Evolutionary conservation across 805 yeast species (phyloP).

Genomic region (Zygosaccharomyces siamensis): DNA sequence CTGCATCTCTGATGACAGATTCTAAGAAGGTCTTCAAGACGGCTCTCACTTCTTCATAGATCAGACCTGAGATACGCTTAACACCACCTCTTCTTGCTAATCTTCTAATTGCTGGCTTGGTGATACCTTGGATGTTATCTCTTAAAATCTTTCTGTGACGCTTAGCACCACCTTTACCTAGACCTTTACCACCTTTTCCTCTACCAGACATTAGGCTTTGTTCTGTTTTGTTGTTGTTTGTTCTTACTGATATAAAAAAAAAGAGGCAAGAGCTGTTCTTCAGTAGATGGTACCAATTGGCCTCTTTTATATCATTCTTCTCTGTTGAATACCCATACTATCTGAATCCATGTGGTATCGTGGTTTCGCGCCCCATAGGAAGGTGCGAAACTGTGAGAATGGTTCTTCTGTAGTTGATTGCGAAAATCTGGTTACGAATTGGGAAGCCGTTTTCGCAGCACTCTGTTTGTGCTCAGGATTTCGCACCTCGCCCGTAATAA

Average conservation of each 20-base stretch:
- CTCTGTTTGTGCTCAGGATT: slow-evolving; percentile 12
- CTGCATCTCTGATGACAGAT: slow-evolving; percentile 98
- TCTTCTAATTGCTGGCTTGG: slow-evolving; percentile 99
- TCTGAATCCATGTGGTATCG: background rate
- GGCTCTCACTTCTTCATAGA: slow-evolving; percentile 98
- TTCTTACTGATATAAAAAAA: background rate
- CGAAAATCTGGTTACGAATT: slow-evolving; percentile 21
- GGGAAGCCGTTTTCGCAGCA: background rate
- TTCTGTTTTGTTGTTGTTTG: slow-evolving; percentile 14
- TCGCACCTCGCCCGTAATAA: slow-evolving; percentile 22
- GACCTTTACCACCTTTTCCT: slow-evolving; percentile 99
- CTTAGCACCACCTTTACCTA: slow-evolving; percentile 99
- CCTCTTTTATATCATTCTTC: slow-evolving; percentile 2
- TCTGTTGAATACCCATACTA: slow-evolving; percentile 11
- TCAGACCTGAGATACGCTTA: slow-evolving; percentile 98
- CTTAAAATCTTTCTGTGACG: slow-evolving; percentile 99
- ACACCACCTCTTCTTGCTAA: slow-evolving; percentile 99
- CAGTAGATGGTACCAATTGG: background rate
- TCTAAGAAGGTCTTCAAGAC: slow-evolving; percentile 94
- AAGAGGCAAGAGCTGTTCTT: background rate
- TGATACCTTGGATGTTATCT: slow-evolving; percentile 99
- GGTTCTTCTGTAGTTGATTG: slow-evolving; percentile 13
- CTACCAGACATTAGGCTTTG: slow-evolving; percentile 82
- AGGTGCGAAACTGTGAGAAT: slow-evolving; percentile 20
- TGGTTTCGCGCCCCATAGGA: slow-evolving; percentile 10